Evolutionary conservation across 306 rosid species (phyloP).

Genomic region (Malus orientalis): DNA sequence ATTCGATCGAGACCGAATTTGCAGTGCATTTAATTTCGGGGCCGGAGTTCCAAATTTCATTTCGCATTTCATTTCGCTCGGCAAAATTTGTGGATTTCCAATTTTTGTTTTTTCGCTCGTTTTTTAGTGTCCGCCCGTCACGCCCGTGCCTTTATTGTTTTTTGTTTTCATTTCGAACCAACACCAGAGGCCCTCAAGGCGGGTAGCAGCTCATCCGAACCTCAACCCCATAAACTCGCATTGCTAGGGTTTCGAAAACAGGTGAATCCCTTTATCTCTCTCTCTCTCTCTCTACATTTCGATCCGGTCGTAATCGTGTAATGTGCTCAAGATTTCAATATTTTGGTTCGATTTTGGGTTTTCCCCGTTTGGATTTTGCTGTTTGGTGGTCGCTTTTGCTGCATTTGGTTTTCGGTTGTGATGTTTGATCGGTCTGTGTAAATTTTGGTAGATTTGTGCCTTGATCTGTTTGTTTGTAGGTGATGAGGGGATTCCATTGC

Average conservation of each 20-base stretch:
- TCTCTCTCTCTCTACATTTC: neutral
- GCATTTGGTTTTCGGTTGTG: neutral
- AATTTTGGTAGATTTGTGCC: neutral
- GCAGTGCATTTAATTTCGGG: conserved; percentile 21
- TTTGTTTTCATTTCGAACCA: conserved; percentile 11
- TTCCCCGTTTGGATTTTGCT: neutral
- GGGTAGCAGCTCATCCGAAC: neutral
- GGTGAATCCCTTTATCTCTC: neutral
- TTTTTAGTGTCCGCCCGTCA: conserved; percentile 7
- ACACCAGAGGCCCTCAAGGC: neutral
- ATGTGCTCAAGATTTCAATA: neutral
- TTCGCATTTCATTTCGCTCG: neutral
- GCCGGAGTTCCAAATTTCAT: neutral
- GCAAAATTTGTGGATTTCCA: neutral
- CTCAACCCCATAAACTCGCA: neutral
- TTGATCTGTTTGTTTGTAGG: neutral
- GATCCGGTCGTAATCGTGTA: neutral
- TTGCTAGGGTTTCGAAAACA: conserved; percentile 1
- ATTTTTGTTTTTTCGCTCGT: neutral
- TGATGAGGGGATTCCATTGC: neutral
- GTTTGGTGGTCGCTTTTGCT: neutral
- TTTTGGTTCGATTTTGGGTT: neutral
- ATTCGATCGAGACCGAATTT: neutral
- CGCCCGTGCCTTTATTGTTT: neutral
- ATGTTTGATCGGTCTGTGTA: neutral